phyloP scores from a whole-genome alignment of 1,284 basidiomycete species.

The Fomitiporia mediterranea region DNA sequence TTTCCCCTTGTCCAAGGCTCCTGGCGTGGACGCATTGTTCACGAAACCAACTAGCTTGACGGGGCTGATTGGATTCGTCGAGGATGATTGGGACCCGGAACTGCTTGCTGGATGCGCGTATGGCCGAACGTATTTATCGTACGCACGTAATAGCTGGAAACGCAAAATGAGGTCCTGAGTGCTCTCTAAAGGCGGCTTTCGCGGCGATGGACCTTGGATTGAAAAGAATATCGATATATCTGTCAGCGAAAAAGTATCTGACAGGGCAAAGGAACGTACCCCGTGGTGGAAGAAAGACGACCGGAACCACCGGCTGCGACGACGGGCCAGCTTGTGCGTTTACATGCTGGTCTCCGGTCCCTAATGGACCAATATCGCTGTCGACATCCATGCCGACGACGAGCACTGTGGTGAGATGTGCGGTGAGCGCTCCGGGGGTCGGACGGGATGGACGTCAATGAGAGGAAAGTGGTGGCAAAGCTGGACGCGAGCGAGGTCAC shows the following conservation, averaged over 20 bases:
- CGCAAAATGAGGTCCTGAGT: conserved; percentile 71
- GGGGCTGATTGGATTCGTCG: conserved; percentile 21
- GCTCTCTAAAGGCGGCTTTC: conserved; percentile 49
- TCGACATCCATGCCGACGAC: conserved; percentile 14
- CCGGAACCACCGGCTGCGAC: conserved; percentile 25
- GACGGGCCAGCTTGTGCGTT: conserved; percentile 31
- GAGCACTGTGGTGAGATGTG: background rate
- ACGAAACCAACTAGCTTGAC: conserved; percentile 19
- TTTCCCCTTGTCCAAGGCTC: conserved; percentile 52
- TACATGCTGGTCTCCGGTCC: conserved; percentile 10
- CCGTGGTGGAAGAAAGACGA: conserved; percentile 40
- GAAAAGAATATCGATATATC: conserved; percentile 18
- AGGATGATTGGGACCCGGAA: conserved; percentile 25
- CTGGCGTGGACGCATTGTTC: conserved; percentile 14
- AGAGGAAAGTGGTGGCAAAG: conserved; percentile 4
- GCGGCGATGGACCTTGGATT: conserved; percentile 39
- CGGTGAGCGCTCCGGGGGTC: background rate
- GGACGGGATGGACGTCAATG: background rate
- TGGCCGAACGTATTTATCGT: conserved; percentile 71
- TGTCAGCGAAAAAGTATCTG: conserved; percentile 6
- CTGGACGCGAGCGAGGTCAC: background rate
- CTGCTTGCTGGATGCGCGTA: conserved; percentile 29
- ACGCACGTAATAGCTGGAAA: conserved; percentile 61
- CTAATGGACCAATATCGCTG: background rate
- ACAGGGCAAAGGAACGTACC: conserved; percentile 28